These are phyloP conservation scores for Anthracocystis walkeri DNA, from an alignment of 1,284 basidiomycete species.

Conservation along the genomic window DNA sequence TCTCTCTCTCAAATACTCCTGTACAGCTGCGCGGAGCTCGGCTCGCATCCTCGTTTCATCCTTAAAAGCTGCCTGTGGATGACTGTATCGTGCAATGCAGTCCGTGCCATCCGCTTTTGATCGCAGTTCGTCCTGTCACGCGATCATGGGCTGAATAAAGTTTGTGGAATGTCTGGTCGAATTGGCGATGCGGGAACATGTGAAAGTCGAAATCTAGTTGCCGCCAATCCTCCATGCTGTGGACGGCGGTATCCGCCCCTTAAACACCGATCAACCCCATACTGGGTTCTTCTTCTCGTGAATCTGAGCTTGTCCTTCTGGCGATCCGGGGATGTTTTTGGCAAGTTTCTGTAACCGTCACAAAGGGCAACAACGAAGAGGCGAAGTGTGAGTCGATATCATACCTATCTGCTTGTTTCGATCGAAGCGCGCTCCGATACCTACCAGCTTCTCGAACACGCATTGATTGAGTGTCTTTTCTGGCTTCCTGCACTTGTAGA, in stretches of 20 bases:
- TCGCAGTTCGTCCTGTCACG: not conserved
- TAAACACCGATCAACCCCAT: conserved; percentile 67
- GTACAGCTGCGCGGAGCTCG: no score
- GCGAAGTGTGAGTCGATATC: conserved; percentile 1
- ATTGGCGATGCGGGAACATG: conserved; percentile 18
- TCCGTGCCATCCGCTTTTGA: not conserved
- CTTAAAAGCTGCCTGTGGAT: no score
- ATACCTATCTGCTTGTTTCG: no score
- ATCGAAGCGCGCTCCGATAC: conserved; percentile 10
- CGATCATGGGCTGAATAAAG: not conserved
- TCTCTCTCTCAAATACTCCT: not conserved
- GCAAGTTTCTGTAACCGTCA: conserved; percentile 78
- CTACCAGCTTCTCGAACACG: conserved; percentile 89
- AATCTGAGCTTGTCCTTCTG: conserved; percentile 84
- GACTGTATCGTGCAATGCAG: conserved; percentile 1
- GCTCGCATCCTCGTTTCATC: no score
- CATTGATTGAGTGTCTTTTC: conserved; percentile 92
- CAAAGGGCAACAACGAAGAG: conserved; percentile 64
- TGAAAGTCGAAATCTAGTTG: conserved; percentile 18
- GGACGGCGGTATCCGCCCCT: not conserved
- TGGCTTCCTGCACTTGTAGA: conserved; percentile 87
- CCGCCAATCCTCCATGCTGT: not conserved
- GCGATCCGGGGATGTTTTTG: conserved; percentile 92
- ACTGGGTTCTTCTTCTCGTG: conserved; percentile 90
- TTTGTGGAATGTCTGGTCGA: not conserved